phyloP scores from a whole-genome alignment of 371 early-diverging fungal species.

The Mortierella sp. region DNA sequence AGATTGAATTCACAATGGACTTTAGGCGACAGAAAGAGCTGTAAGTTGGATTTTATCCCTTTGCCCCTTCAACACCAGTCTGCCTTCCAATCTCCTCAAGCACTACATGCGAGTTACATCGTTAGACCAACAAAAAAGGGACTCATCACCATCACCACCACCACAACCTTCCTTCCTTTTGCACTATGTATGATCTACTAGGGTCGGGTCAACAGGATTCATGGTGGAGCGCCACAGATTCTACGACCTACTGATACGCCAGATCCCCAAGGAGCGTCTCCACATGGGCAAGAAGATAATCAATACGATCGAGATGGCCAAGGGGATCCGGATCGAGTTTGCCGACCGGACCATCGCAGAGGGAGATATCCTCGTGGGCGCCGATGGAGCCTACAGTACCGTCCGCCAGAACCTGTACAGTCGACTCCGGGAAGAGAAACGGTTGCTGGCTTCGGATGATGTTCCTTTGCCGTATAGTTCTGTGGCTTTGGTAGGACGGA shows the following conservation, averaged over 20 bases:
- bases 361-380: slow-evolving; percentile 29
- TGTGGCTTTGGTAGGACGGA: slow-evolving; percentile 22
- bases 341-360: slow-evolving; percentile 2
- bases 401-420: slow-evolving; percentile 29
- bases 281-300: slow-evolving; percentile 17
- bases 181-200: neutral
- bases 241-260: slow-evolving; percentile 13
- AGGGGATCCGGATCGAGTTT: slow-evolving; percentile 9
- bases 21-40: neutral
- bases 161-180: neutral
- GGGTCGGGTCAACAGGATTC: slow-evolving; percentile 10
- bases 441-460: slow-evolving; percentile 12
- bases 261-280: slow-evolving; percentile 18
- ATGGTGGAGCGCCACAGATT: slow-evolving; percentile 14
- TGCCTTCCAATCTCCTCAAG: too few relatives aligned
- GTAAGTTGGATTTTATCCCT: too few relatives aligned
- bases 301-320: slow-evolving; percentile 3
- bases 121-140: neutral
- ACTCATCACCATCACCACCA: neutral
- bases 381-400: slow-evolving; percentile 39
- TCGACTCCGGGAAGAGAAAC: neutral
- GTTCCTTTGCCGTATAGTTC: slow-evolving; percentile 13
- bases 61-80: too few relatives aligned
- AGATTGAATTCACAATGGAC: slow-evolving; percentile 6
- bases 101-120: too few relatives aligned